A percentile compares a stretch with the other conserved stretches of the same genome.
Conservation (phyloP, 1,284 basidiomycete species). For the Ceratobasidium sp. region DNA sequence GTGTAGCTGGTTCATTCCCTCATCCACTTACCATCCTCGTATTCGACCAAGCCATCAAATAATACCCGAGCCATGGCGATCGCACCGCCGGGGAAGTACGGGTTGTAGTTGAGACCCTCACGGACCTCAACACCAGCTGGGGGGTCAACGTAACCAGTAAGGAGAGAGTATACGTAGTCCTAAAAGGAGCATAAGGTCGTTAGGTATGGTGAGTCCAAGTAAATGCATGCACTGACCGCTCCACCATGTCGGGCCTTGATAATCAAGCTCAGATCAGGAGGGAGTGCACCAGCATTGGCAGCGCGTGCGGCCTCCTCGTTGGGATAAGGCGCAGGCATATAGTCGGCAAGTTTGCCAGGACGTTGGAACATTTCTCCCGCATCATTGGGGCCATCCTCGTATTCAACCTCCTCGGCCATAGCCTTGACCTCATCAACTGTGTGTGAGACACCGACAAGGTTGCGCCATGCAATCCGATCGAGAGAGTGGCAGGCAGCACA, state of each 20-base stretch:
- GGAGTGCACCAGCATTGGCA: constrained; percentile 91
- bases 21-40: constrained; percentile 72
- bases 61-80: constrained; percentile 98
- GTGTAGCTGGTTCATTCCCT: neutral
- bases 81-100: constrained; percentile 95
- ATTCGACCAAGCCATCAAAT: constrained; percentile 94
- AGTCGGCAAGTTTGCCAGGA: constrained; percentile 96
- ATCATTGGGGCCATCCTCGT: constrained; percentile 93
- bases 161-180: constrained; percentile 96
- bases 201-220: neutral
- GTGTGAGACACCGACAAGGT: constrained; percentile 97
- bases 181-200: constrained; percentile 49
- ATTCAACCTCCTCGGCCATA: constrained; percentile 97
- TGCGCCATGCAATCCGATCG: constrained; percentile 99
- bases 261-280: constrained; percentile 96
- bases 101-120: constrained; percentile 98
- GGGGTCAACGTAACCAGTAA: constrained; percentile 96
- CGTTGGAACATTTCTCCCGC: constrained; percentile 98
- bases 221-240: constrained; percentile 64
- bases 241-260: constrained; percentile 98
- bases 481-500: constrained; percentile 99
- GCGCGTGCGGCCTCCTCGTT: constrained; percentile 98
- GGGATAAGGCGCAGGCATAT: constrained; percentile 93
- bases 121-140: constrained; percentile 96
- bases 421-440: constrained; percentile 88